Evolutionary conservation across 768 basidiomycete species (phyloP).

Genomic region (Leccinum ochraceum): DNA sequence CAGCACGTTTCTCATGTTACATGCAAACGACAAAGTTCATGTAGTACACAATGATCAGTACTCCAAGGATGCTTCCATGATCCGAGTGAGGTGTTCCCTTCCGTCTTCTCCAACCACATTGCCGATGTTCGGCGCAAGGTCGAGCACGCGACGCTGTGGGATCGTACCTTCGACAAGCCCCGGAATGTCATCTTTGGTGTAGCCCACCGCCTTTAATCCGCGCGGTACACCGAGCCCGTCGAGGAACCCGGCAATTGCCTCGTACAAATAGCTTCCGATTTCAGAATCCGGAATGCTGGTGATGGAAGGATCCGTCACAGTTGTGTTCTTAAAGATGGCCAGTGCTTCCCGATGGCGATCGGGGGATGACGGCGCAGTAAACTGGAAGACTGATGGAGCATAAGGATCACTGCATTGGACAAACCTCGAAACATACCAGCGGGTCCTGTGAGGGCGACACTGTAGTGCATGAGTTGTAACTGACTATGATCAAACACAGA

Average conservation of each 20-base stretch:
- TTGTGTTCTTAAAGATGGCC: conserved; percentile 74
- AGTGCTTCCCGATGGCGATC: conserved; percentile 88
- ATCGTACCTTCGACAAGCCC: conserved; percentile 88
- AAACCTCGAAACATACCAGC: conserved; percentile 50
- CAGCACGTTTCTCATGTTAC: conserved; percentile 1
- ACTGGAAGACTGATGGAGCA: conserved; percentile 72
- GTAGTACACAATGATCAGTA: conserved; percentile 45
- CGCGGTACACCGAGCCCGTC: conserved; percentile 83
- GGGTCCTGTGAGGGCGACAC: conserved; percentile 88
- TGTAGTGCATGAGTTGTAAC: conserved; percentile 23
- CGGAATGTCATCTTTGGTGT: conserved; percentile 62
- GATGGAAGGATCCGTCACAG: conserved; percentile 67
- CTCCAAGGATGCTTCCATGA: conserved; percentile 78
- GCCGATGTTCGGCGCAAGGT: conserved; percentile 89
- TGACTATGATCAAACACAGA: not conserved
- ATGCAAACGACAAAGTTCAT: conserved; percentile 7
- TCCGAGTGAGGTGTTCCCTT: conserved; percentile 73
- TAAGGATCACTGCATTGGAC: not conserved
- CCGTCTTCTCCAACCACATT: conserved; percentile 83
- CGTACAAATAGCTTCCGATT: conserved; percentile 75
- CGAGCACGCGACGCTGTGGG: conserved; percentile 89
- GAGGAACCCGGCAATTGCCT: conserved; percentile 87
- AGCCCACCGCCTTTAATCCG: conserved; percentile 81
- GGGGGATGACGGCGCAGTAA: conserved; percentile 92
- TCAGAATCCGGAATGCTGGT: conserved; percentile 75